A percentile compares a stretch with the other conserved stretches of the same genome.
Conservation (phyloP, 1,284 basidiomycete species). For the Thecaphora thlaspeos region DNA sequence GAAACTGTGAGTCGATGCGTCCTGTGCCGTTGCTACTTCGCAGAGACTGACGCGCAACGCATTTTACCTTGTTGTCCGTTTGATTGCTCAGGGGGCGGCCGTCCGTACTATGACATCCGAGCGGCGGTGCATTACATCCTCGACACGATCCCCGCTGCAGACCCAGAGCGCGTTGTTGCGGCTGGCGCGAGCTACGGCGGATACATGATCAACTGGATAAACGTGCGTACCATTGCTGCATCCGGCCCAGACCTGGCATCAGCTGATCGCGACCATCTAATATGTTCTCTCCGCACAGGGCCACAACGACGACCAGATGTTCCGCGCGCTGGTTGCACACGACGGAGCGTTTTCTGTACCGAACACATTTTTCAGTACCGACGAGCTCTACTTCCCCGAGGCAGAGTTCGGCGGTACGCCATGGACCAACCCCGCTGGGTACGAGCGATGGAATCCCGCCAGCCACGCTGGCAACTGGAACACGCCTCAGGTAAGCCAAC, state of each 20-base stretch:
- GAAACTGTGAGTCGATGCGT: too few species aligned
- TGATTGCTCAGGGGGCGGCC: too few species aligned
- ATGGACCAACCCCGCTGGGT: conserved; percentile 13
- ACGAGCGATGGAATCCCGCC: conserved; percentile 22
- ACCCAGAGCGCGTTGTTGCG: conserved; percentile 34
- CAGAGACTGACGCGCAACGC: too few species aligned
- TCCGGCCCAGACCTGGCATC: too few species aligned
- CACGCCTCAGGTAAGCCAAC: too few species aligned
- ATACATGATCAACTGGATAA: conserved; percentile 48
- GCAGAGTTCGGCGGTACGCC: conserved; percentile 38
- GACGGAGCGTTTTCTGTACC: conserved; percentile 41
- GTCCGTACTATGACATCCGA: conserved; percentile 29
- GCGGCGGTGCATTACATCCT: conserved; percentile 31
- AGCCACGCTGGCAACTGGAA: conserved; percentile 30
- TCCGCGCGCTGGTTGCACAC: conserved; percentile 46
- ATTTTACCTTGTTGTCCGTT: too few species aligned
- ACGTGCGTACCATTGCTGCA: too few species aligned
- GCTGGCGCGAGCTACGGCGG: conserved; percentile 40
- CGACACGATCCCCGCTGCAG: conserved; percentile 8
- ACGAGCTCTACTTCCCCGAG: conserved; percentile 51
- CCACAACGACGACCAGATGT: conserved; percentile 44
- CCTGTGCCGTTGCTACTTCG: too few species aligned
- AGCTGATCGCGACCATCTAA: too few species aligned
- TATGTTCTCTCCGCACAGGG: too few species aligned
- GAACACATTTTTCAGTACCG: conserved; percentile 25